A percentile compares a stretch with the other conserved stretches of the same genome.
These are phyloP conservation scores for Capsicum rhomboideum DNA, from an alignment of 257 asterid species.

Conservation along the genomic window DNA sequence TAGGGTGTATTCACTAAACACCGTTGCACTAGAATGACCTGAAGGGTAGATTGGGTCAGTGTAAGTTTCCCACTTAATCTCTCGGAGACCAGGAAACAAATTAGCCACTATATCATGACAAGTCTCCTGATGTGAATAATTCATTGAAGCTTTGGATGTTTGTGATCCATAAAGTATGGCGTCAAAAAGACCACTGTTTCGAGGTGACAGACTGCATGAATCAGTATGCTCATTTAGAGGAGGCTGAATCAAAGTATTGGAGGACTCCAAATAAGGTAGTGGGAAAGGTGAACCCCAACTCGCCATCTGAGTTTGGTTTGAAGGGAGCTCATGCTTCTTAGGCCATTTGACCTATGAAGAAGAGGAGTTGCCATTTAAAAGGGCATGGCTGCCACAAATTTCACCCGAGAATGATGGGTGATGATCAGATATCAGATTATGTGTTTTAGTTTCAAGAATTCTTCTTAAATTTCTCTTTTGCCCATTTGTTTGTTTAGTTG, in stretches of 20 bases:
- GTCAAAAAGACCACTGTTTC: constrained; percentile 64
- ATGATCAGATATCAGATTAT: constrained; percentile 12
- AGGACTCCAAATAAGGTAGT: constrained; percentile 13
- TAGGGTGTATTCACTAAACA: constrained; percentile 47
- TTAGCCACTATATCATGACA: constrained; percentile 5
- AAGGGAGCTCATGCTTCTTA: constrained; percentile 92
- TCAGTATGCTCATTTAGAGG: constrained; percentile 35
- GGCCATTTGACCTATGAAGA: constrained; percentile 73
- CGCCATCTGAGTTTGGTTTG: constrained; percentile 73
- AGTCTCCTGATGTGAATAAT: constrained; percentile 15
- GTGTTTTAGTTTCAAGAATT: constrained; percentile 1
- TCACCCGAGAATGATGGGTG: constrained; percentile 21
- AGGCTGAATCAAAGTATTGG: constrained; percentile 46
- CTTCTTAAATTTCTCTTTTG: too few species aligned
- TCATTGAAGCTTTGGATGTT: constrained; percentile 24
- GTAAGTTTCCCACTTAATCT: constrained; percentile 38
- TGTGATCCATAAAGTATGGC: constrained; percentile 52
- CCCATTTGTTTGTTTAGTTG: too few species aligned
- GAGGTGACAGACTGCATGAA: constrained; percentile 34
- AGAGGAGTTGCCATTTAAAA: constrained; percentile 58
- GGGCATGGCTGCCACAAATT: constrained; percentile 46
- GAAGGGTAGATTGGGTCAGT: constrained; percentile 40
- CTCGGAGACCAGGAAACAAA: constrained; percentile 18
- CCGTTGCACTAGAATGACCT: constrained; percentile 39
- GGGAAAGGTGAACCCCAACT: constrained; percentile 65